phyloP scores from a whole-genome alignment of 345 rosid species.

The Eucalyptus tenuipes region DNA sequence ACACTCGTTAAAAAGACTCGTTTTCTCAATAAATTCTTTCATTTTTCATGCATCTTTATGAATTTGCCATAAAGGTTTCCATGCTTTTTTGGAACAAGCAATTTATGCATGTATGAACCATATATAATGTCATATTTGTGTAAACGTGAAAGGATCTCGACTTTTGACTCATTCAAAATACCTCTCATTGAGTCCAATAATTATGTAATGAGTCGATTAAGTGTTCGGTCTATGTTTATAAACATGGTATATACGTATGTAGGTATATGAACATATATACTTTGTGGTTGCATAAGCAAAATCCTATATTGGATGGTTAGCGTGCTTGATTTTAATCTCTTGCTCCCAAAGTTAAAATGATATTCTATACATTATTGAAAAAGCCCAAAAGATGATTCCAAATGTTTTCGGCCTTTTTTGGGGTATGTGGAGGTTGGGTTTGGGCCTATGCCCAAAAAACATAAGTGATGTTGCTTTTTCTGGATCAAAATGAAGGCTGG shows the following conservation, averaged over 20 bases:
- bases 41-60: background rate
- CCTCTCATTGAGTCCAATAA: background rate
- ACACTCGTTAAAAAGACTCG: accelerated
- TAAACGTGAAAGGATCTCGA: background rate
- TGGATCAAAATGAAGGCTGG: background rate
- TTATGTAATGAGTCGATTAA: background rate
- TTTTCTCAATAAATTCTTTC: background rate
- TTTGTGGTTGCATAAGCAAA: background rate
- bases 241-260: no score
- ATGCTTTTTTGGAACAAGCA: no score
- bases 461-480: background rate
- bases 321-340: background rate
- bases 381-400: background rate
- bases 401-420: background rate
- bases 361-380: background rate
- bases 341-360: background rate
- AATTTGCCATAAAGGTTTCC: background rate
- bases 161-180: no score
- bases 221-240: no score
- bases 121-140: no score
- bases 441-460: background rate
- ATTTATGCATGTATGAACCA: background rate
- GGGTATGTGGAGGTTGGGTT: background rate
- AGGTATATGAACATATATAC: background rate
- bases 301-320: background rate